Percentiles rank a stretch among this genome's conserved stretches.
Conservation (phyloP, 1,284 basidiomycete species). For the Phellinidium pouzarii region DNA sequence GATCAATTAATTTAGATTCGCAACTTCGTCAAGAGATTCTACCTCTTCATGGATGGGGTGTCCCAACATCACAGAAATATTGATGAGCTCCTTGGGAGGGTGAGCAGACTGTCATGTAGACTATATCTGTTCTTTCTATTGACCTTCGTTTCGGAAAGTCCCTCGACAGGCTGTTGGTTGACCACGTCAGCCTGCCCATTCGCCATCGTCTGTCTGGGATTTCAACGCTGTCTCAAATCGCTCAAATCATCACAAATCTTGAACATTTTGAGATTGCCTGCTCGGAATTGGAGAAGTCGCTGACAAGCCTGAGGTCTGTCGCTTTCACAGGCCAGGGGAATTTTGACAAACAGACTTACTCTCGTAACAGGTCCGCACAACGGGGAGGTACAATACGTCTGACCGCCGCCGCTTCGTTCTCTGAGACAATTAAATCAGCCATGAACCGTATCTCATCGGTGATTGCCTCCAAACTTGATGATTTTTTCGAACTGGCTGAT, state of each 20-base stretch:
- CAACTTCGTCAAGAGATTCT: constrained; percentile 92
- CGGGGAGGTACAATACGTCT: constrained; percentile 77
- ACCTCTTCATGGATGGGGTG: constrained; percentile 93
- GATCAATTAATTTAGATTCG: constrained; percentile 54
- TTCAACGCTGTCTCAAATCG: constrained; percentile 87
- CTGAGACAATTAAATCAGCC: constrained; percentile 62
- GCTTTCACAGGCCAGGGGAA: not conserved
- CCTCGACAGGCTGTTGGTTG: constrained; percentile 78
- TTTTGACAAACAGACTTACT: not conserved
- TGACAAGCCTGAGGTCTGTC: constrained; percentile 71
- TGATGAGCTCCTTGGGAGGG: constrained; percentile 87
- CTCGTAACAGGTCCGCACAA: constrained; percentile 60
- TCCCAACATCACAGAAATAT: constrained; percentile 88
- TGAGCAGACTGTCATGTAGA: constrained; percentile 27
- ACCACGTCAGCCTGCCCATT: constrained; percentile 78
- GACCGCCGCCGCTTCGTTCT: constrained; percentile 62
- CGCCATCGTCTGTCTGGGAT: constrained; percentile 64
- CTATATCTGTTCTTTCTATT: not conserved
- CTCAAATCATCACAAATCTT: constrained; percentile 90
- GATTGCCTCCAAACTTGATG: constrained; percentile 91
- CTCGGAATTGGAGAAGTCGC: constrained; percentile 78
- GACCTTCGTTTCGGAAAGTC: constrained; percentile 44
- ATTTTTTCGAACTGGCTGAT: constrained; percentile 91
- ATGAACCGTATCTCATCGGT: constrained; percentile 75
- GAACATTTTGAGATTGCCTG: constrained; percentile 91